A percentile compares a stretch with the other conserved stretches of the same genome.
These are phyloP conservation scores for Globisporangium emineosum DNA, from an alignment of 352 stramenopile genomes.

Conservation along the genomic window DNA sequence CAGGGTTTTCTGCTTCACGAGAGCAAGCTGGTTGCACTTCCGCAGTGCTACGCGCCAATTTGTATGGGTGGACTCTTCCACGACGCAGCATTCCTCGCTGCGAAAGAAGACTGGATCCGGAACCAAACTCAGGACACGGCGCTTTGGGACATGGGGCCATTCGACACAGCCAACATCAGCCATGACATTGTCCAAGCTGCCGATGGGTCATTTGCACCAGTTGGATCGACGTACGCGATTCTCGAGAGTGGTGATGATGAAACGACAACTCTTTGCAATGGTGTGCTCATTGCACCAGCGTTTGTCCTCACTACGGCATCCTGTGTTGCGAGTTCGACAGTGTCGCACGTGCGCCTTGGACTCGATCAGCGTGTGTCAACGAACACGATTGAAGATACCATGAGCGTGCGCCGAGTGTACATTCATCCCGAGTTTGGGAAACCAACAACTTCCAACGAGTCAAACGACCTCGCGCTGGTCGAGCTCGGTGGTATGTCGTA, in stretches of 20 bases:
- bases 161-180: background rate
- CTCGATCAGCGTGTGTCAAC: background rate
- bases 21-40: conserved; percentile 13
- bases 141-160: conserved; percentile 1
- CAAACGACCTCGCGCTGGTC: conserved; percentile 10
- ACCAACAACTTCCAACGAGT: background rate
- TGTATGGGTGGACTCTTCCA: conserved; percentile 11
- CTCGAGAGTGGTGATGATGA: background rate
- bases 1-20: conserved; percentile 13
- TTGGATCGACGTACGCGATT: conserved; percentile 4
- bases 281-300: conserved; percentile 3
- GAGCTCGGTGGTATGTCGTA: conserved; percentile 13
- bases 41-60: conserved; percentile 11
- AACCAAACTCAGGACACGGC: conserved; percentile 2
- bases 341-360: conserved; percentile 8
- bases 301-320: conserved; percentile 9
- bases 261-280: background rate
- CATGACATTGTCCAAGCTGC: background rate
- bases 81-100: conserved; percentile 4
- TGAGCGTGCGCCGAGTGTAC: conserved; percentile 9
- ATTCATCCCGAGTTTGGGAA: conserved; percentile 3
- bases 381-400: conserved; percentile 1
- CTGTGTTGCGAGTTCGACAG: background rate
- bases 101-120: conserved; percentile 12
- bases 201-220: background rate